A percentile compares a stretch with the other conserved stretches of the same genome.
Evolutionary conservation across 2,329 filamentous ascomycete genomes (phyloP).

Genomic region (Pestalotiopsis sp.): DNA sequence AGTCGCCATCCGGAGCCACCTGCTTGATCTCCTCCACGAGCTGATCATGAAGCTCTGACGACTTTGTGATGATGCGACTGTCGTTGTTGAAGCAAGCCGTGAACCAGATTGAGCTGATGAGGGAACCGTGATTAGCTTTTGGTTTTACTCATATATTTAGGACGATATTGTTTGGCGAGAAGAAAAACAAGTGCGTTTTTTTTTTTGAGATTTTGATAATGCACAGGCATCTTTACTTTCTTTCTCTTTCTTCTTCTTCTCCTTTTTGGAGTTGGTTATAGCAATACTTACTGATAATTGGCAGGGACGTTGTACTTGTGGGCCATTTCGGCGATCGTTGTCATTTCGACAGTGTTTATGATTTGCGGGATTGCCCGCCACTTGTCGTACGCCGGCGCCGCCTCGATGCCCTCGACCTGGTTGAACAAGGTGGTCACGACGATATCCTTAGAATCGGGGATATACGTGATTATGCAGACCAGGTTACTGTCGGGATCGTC

Average conservation of each 20-base stretch:
- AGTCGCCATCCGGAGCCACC: conserved; percentile 15
- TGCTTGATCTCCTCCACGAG: conserved; percentile 13
- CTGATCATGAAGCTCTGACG: conserved; percentile 16
- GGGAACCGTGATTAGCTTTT: background rate
- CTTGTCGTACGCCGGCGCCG: conserved; percentile 21
- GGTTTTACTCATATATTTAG: background rate
- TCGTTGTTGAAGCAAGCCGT: conserved; percentile 21
- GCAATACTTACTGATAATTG: conserved; percentile 15
- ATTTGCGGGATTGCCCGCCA: conserved; percentile 19
- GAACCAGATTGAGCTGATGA: conserved; percentile 14
- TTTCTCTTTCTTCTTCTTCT: no score
- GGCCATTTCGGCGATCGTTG: conserved; percentile 20
- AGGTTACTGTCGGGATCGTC: conserved; percentile 21
- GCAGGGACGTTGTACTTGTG: conserved; percentile 21
- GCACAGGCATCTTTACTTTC: no score
- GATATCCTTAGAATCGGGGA: conserved; percentile 20
- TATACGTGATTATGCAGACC: conserved; percentile 23
- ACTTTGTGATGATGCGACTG: conserved; percentile 16
- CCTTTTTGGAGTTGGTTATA: no score
- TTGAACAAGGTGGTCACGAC: conserved; percentile 20
- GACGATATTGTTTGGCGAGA: no score
- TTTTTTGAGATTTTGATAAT: no score
- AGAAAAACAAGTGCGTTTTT: no score
- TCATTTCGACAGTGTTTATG: conserved; percentile 22
- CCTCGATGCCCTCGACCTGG: conserved; percentile 19